These are phyloP conservation scores for Penicillium janthinellum DNA, from an alignment of 2,329 filamentous ascomycete genomes.

Conservation along the genomic window DNA sequence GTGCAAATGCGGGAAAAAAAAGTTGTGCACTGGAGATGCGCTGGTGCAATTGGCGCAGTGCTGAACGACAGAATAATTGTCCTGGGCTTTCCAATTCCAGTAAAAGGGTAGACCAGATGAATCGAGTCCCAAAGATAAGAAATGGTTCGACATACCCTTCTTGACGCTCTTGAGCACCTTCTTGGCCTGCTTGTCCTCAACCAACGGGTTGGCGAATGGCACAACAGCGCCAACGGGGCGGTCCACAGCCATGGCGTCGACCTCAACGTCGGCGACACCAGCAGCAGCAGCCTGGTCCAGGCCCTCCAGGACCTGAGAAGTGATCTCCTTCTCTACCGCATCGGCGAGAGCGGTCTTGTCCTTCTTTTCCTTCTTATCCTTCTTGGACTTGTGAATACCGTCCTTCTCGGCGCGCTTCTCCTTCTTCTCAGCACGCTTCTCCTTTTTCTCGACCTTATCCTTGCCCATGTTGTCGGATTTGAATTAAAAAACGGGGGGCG, in stretches of 20 bases:
- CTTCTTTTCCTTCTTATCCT: slow-evolving; percentile 51
- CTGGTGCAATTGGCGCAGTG: not conserved
- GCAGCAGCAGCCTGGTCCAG: slow-evolving; percentile 34
- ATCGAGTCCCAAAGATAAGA: not conserved
- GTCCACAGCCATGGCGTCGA: slow-evolving; percentile 33
- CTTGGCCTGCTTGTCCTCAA: slow-evolving; percentile 54
- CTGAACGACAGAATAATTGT: not conserved
- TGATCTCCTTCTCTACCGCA: slow-evolving; percentile 45
- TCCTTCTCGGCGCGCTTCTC: slow-evolving; percentile 50
- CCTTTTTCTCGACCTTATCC: slow-evolving; percentile 50
- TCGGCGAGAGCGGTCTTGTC: slow-evolving; percentile 42
- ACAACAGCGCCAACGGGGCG: slow-evolving; percentile 50
- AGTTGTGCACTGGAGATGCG: not conserved
- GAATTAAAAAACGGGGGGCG: slow-evolving; percentile 16
- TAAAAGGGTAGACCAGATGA: slow-evolving; percentile 1
- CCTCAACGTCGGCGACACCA: slow-evolving; percentile 26
- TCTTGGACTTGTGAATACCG: slow-evolving; percentile 50
- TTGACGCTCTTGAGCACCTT: slow-evolving; percentile 56
- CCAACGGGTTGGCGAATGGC: slow-evolving; percentile 53
- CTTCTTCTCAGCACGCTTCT: slow-evolving; percentile 47
- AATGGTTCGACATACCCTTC: slow-evolving; percentile 44
- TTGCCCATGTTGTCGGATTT: slow-evolving; percentile 46
- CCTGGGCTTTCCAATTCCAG: not conserved
- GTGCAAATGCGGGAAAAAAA: not conserved
- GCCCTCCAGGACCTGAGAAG: slow-evolving; percentile 38